Conservation (phyloP, 768 basidiomycete species). For the Lactarius akahatsu region DNA sequence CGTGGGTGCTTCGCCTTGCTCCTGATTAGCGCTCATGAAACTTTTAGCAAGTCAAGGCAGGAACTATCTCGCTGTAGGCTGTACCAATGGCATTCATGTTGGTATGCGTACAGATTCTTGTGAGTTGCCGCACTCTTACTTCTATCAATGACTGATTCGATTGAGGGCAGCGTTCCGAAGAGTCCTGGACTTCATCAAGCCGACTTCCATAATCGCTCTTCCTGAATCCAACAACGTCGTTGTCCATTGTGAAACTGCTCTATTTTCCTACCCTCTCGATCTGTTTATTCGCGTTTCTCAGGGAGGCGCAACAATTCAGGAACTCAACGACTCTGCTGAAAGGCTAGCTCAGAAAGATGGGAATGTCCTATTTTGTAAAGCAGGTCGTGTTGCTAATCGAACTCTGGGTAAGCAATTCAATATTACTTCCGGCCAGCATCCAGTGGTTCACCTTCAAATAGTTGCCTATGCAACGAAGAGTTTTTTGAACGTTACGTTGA, state of each 20-base stretch:
- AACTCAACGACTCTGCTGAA: slow-evolving; percentile 59
- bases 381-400: slow-evolving; percentile 52
- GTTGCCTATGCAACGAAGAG: slow-evolving; percentile 70
- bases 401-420: slow-evolving; percentile 50
- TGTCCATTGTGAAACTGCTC: slow-evolving; percentile 55
- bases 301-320: slow-evolving; percentile 46
- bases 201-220: slow-evolving; percentile 57
- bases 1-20: slow-evolving; percentile 42
- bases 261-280: slow-evolving; percentile 71
- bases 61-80: slow-evolving; percentile 63
- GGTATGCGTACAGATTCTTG: slow-evolving; percentile 55
- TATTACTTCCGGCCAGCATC: background rate
- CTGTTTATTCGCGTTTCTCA: slow-evolving; percentile 59
- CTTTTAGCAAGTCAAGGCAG: slow-evolving; percentile 48
- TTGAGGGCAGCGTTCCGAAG: slow-evolving; percentile 51
- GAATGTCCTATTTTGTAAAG: slow-evolving; percentile 60
- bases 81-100: slow-evolving; percentile 68
- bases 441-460: slow-evolving; percentile 33
- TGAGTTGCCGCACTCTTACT: slow-evolving; percentile 36
- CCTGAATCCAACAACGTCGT: slow-evolving; percentile 65
- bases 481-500: slow-evolving; percentile 57
- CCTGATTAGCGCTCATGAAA: slow-evolving; percentile 13
- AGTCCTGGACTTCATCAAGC: slow-evolving; percentile 51
- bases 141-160: slow-evolving; percentile 6
- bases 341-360: slow-evolving; percentile 54